Conservation (phyloP, 2,329 filamentous ascomycete species). For the Curvularia lunata region DNA sequence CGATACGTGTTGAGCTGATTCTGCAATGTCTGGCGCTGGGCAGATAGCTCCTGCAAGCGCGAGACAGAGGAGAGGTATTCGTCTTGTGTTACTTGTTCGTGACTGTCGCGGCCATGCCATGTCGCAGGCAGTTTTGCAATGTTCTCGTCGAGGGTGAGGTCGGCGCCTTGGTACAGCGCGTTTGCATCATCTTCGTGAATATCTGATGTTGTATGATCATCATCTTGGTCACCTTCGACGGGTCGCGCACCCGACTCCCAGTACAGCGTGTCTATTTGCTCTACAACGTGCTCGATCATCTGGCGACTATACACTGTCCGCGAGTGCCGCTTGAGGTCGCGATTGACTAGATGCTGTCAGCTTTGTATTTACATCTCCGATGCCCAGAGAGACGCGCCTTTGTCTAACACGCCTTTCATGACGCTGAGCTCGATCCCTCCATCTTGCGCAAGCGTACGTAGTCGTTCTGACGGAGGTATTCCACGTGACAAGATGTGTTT, state of each 20-base stretch:
- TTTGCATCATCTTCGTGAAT: conserved; percentile 51
- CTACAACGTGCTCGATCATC: conserved; percentile 72
- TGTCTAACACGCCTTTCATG: conserved; percentile 58
- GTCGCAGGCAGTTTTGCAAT: conserved; percentile 43
- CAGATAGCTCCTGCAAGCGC: conserved; percentile 56
- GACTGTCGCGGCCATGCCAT: conserved; percentile 16
- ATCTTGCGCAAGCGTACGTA: conserved; percentile 59
- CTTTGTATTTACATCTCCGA: background rate
- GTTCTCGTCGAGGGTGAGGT: conserved; percentile 43
- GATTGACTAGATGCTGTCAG: conserved; percentile 60
- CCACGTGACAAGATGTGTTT: conserved; percentile 68
- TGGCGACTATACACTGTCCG: conserved; percentile 71
- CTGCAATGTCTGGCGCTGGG: conserved; percentile 57
- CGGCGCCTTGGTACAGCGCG: conserved; percentile 38
- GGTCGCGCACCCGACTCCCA: conserved; percentile 55
- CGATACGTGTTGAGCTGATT: conserved; percentile 57
- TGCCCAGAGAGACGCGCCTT: conserved; percentile 47
- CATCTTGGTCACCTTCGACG: conserved; percentile 25
- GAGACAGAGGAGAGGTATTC: conserved; percentile 50
- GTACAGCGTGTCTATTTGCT: conserved; percentile 74
- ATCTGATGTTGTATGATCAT: conserved; percentile 36
- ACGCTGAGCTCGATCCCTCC: conserved; percentile 56
- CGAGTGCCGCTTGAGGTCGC: conserved; percentile 68
- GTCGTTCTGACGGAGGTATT: conserved; percentile 62
- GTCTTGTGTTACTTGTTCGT: conserved; percentile 32